Conservation (phyloP, 208 protist genomes). For the Trypanosoma cruzi region DNA sequence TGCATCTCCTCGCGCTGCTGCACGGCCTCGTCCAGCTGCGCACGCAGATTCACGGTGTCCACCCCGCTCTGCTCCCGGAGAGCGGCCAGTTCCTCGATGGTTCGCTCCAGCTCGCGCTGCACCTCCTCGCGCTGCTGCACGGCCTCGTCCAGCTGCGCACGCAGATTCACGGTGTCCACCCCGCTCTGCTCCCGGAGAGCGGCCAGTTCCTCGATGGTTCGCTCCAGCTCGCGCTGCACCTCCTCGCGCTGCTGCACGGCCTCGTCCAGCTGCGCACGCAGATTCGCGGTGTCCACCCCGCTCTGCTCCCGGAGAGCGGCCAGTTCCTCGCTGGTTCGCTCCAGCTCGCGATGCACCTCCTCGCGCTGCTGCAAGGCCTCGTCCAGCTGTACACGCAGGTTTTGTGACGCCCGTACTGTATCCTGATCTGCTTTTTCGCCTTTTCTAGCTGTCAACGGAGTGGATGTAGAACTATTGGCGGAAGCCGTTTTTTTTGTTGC, state of each 20-base stretch:
- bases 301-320: background rate
- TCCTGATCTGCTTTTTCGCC: background rate
- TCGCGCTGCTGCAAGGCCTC: background rate
- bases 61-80: conserved; percentile 6
- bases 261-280: background rate
- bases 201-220: background rate
- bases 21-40: background rate
- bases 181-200: background rate
- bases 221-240: conserved; percentile 14
- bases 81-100: background rate
- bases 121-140: conserved; percentile 24
- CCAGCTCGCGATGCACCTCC: conserved; percentile 9
- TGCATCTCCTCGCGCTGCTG: conserved; percentile 11
- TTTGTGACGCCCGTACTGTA: background rate
- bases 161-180: background rate
- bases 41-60: background rate
- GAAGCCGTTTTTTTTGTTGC: background rate
- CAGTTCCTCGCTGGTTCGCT: background rate
- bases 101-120: conserved; percentile 4
- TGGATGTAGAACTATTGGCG: background rate
- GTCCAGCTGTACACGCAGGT: background rate
- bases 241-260: background rate
- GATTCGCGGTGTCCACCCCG: too few relatives aligned
- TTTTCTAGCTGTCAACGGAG: background rate
- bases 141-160: conserved; percentile 6